Conservation (phyloP, 176 grass and related monocot species). For the Metroxylon sagu region DNA sequence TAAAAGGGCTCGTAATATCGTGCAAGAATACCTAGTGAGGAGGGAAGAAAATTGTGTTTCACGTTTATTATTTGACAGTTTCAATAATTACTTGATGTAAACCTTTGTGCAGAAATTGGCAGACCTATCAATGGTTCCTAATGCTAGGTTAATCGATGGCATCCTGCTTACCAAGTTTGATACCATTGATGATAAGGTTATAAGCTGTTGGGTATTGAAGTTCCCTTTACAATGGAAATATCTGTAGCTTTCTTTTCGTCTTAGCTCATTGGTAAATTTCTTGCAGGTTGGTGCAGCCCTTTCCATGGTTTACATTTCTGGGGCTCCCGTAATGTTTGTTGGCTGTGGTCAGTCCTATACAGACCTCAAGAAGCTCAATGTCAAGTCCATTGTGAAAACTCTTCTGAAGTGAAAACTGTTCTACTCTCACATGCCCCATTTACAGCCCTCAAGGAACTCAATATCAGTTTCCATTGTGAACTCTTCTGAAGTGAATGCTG, state of each 20-base stretch:
- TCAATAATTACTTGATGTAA: background rate
- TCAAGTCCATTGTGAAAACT: conserved; percentile 95
- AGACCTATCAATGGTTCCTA: conserved; percentile 61
- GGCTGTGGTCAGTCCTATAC: conserved; percentile 90
- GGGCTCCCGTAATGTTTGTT: conserved; percentile 89
- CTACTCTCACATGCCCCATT: background rate
- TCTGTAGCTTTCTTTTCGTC: no score
- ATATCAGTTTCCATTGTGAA: conserved; percentile 85
- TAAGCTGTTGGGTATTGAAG: no score
- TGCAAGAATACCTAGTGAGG: no score
- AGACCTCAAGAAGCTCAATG: conserved; percentile 91
- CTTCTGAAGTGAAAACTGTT: conserved; percentile 57
- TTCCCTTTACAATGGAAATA: no score
- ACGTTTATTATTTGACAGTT: no score
- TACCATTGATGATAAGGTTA: conserved; percentile 85
- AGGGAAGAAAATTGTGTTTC: no score
- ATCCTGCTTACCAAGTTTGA: conserved; percentile 99
- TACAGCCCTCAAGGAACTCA: conserved; percentile 92
- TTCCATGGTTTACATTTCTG: conserved; percentile 93
- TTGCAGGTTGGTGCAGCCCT: conserved; percentile 72
- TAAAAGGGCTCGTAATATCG: no score
- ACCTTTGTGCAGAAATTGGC: conserved; percentile 66
- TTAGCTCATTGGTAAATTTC: background rate
- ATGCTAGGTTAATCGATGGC: conserved; percentile 80
- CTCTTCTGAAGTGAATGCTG: conserved; percentile 66